phyloP scores from a whole-genome alignment of 345 rosid genomes.

The Cardiospermum halicacabum region DNA sequence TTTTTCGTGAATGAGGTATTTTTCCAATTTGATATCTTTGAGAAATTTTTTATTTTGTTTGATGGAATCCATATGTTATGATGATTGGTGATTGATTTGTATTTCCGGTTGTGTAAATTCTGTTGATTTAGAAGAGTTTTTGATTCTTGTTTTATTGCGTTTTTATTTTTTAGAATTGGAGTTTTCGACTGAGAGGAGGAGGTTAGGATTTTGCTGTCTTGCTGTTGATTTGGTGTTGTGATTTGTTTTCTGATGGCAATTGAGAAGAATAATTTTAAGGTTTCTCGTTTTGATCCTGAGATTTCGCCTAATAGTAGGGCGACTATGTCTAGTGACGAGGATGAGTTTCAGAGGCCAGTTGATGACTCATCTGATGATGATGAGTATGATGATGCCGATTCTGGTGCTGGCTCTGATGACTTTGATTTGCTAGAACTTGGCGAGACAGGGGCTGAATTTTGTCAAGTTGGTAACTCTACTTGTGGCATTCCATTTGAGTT shows the following conservation, averaged over 20 bases:
- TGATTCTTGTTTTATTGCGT: constrained; percentile 8
- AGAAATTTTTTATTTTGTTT: neutral
- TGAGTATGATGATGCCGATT: constrained; percentile 86
- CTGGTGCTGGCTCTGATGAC: constrained; percentile 97
- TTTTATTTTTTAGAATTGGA: constrained; percentile 7
- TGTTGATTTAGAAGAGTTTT: constrained; percentile 12
- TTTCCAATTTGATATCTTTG: neutral
- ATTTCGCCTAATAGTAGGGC: constrained; percentile 77
- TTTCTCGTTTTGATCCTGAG: constrained; percentile 74
- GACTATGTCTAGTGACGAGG: constrained; percentile 69
- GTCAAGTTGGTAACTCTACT: constrained; percentile 74
- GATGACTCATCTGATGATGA: constrained; percentile 70
- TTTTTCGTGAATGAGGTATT: constrained; percentile 31
- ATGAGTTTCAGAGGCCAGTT: constrained; percentile 47
- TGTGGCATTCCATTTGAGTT: constrained; percentile 85
- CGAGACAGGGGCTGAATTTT: constrained; percentile 84
- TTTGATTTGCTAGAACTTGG: constrained; percentile 92
- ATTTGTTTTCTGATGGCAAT: constrained; percentile 63
- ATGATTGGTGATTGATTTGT: neutral
- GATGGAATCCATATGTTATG: neutral
- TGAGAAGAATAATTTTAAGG: constrained; percentile 86
- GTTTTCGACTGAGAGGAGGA: constrained; percentile 6
- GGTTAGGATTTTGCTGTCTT: constrained; percentile 2
- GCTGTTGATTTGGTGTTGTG: constrained; percentile 10
- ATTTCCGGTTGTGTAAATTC: neutral